Conservation (phyloP, 768 basidiomycete genomes). For the Royoungia palumana region DNA sequence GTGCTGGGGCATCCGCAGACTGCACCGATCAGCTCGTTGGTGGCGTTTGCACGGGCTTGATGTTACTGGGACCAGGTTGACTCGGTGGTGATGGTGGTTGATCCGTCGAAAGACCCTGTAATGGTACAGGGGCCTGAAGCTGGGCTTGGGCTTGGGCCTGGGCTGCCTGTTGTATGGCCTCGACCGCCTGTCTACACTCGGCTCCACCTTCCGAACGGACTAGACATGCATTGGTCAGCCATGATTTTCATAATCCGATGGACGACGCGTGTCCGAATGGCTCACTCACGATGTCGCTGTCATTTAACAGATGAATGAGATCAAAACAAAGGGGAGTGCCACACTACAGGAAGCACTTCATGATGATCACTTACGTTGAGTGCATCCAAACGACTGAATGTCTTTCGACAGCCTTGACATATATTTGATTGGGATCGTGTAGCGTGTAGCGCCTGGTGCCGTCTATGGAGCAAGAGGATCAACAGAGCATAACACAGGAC, state of each 20-base stretch:
- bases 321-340: conserved; percentile 18
- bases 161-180: conserved; percentile 35
- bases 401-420: conserved; percentile 91
- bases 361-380: conserved; percentile 71
- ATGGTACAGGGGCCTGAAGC: conserved; percentile 15
- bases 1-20: conserved; percentile 7
- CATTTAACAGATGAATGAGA: conserved; percentile 27
- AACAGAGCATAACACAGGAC: neutral
- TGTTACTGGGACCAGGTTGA: conserved; percentile 24
- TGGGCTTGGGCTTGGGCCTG: conserved; percentile 22
- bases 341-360: conserved; percentile 25
- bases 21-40: conserved; percentile 14
- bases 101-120: conserved; percentile 22
- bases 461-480: conserved; percentile 40
- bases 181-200: conserved; percentile 56
- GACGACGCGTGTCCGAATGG: conserved; percentile 20
- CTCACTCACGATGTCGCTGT: conserved; percentile 72
- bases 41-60: conserved; percentile 16
- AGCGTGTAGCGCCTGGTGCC: conserved; percentile 87
- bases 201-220: conserved; percentile 85
- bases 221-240: conserved; percentile 34
- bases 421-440: conserved; percentile 80
- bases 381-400: conserved; percentile 91
- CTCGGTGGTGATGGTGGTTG: conserved; percentile 18
- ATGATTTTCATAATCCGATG: conserved; percentile 22